Conservation (phyloP, 768 basidiomycete species). For the Rickenella mellea region DNA sequence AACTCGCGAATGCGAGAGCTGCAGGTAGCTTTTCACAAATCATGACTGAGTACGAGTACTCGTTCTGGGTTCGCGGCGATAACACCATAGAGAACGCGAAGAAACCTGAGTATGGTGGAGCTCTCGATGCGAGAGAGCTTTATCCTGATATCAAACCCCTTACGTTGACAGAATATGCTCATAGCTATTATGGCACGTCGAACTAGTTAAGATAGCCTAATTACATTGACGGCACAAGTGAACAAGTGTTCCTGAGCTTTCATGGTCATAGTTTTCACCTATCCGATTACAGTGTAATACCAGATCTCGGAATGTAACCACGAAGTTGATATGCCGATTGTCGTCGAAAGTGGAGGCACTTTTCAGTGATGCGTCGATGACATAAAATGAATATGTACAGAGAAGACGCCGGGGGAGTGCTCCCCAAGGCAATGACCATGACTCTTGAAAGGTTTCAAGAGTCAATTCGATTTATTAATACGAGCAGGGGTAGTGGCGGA, state of each 20-base stretch:
- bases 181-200: constrained; percentile 16
- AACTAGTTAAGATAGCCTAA: too few species aligned
- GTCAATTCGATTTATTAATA: background rate
- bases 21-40: background rate
- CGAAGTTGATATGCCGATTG: too few species aligned
- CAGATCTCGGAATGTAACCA: too few species aligned
- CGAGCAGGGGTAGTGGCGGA: constrained; percentile 18
- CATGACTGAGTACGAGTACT: constrained; percentile 3
- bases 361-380: too few species aligned
- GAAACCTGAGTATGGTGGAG: constrained; percentile 10
- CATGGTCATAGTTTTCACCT: too few species aligned
- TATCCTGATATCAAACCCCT: constrained; percentile 18
- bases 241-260: too few species aligned
- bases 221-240: too few species aligned
- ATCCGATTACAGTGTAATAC: too few species aligned
- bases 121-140: constrained; percentile 20
- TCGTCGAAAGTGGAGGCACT: too few species aligned
- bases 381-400: constrained; percentile 39
- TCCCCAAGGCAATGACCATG: constrained; percentile 69
- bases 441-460: constrained; percentile 37
- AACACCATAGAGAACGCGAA: constrained; percentile 19
- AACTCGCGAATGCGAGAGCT: background rate
- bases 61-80: constrained; percentile 19
- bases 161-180: constrained; percentile 14
- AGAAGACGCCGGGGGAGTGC: constrained; percentile 69